A percentile compares a stretch with the other conserved stretches of the same genome.
phyloP scores from a whole-genome alignment of 75 land plant genomes.

The Cryptomeria japonica region DNA sequence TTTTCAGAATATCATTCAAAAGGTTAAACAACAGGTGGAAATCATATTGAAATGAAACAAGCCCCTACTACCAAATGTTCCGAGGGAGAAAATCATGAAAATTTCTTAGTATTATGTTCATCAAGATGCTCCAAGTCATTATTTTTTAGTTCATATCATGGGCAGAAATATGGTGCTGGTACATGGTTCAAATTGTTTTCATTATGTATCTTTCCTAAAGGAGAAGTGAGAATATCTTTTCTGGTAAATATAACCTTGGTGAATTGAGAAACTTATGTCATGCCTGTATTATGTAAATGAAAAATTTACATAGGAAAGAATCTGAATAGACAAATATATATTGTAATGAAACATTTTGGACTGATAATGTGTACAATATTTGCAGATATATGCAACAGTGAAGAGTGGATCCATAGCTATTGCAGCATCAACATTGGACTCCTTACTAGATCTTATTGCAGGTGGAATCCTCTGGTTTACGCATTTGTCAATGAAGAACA shows the following conservation, averaged over 20 bases:
- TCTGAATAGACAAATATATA: background rate
- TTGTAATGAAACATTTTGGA: background rate
- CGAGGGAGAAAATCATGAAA: background rate
- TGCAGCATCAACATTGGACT: slow-evolving; percentile 91
- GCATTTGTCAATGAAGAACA: slow-evolving; percentile 60
- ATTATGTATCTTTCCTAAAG: background rate
- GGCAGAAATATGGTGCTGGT: background rate
- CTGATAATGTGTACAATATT: background rate
- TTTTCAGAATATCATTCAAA: background rate
- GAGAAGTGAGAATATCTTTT: background rate
- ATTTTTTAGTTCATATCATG: background rate
- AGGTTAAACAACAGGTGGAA: background rate
- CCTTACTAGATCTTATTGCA: slow-evolving; percentile 84
- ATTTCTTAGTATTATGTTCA: background rate
- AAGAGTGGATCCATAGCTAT: slow-evolving; percentile 86
- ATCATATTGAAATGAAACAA: background rate
- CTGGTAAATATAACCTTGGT: background rate
- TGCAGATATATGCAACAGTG: slow-evolving; percentile 74
- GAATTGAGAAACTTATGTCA: background rate
- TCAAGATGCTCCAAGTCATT: background rate
- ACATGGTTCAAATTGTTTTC: background rate
- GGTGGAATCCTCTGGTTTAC: slow-evolving; percentile 88
- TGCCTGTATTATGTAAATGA: background rate
- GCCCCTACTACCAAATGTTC: background rate
- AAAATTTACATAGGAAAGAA: background rate